Conservation (phyloP, 768 basidiomycete genomes). For the Boletus pseudo-olivaceus region DNA sequence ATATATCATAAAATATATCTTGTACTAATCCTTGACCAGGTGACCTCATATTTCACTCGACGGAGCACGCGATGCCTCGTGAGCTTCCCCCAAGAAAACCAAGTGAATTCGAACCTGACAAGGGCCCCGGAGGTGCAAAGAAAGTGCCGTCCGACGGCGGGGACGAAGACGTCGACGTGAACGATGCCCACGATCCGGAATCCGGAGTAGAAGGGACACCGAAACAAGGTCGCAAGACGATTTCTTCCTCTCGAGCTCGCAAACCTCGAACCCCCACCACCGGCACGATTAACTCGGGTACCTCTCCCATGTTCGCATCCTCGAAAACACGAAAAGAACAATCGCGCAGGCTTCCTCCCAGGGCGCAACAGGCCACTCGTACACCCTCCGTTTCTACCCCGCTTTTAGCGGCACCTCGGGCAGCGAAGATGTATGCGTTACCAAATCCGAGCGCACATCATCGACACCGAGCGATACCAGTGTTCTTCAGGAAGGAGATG, state of each 20-base stretch:
- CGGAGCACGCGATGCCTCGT: slow-evolving; percentile 42
- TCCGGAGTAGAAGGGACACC: slow-evolving; percentile 14
- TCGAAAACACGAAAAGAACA: slow-evolving; percentile 13
- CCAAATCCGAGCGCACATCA: slow-evolving; percentile 69
- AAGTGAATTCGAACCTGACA: slow-evolving; percentile 54
- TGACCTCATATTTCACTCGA: neutral
- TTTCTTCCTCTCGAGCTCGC: neutral
- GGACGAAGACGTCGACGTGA: slow-evolving; percentile 26
- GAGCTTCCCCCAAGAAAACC: slow-evolving; percentile 54
- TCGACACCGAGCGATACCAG: slow-evolving; percentile 64
- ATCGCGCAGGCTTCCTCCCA: slow-evolving; percentile 21
- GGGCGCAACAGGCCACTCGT: slow-evolving; percentile 3
- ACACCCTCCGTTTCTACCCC: slow-evolving; percentile 7
- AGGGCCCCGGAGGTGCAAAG: slow-evolving; percentile 29
- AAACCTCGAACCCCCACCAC: neutral
- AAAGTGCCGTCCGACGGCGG: slow-evolving; percentile 34
- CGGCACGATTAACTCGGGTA: neutral
- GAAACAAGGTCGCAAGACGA: slow-evolving; percentile 10
- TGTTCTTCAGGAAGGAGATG: slow-evolving; percentile 47
- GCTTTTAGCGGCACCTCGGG: slow-evolving; percentile 9
- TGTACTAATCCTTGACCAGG: too few species aligned
- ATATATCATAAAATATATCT: too few species aligned
- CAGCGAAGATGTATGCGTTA: slow-evolving; percentile 47
- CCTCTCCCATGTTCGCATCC: neutral
- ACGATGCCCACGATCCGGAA: slow-evolving; percentile 11